Percentiles rank a stretch among this genome's conserved stretches.
Evolutionary conservation across 2,329 filamentous ascomycete genomes (phyloP).

Genomic region (Knufia fluminis): DNA sequence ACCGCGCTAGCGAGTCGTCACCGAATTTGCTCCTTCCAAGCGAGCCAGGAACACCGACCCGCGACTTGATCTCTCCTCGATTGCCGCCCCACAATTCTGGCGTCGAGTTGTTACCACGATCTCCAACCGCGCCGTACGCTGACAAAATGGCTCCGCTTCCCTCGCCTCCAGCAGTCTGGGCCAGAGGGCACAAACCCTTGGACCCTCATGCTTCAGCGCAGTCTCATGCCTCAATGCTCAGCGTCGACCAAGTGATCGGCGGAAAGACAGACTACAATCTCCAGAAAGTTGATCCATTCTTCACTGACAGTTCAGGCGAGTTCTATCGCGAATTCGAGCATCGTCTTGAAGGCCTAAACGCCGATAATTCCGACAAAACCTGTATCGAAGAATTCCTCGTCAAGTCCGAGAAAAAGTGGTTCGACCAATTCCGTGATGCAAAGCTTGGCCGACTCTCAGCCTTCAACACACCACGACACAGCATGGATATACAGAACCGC

Average conservation of each 20-base stretch:
- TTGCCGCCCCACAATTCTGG: neutral
- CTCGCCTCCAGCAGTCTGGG: slow-evolving; percentile 13
- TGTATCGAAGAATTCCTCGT: slow-evolving; percentile 58
- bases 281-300: slow-evolving; percentile 59
- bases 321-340: slow-evolving; percentile 52
- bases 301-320: slow-evolving; percentile 55
- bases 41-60: neutral
- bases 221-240: slow-evolving; percentile 36
- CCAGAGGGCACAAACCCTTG: slow-evolving; percentile 12
- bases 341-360: slow-evolving; percentile 47
- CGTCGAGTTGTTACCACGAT: neutral
- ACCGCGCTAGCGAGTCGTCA: neutral
- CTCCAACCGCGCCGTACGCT: neutral
- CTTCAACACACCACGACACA: slow-evolving; percentile 25
- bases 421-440: slow-evolving; percentile 48
- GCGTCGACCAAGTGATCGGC: slow-evolving; percentile 49
- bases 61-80: slow-evolving; percentile 4
- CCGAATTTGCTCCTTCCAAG: neutral
- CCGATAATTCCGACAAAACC: slow-evolving; percentile 49
- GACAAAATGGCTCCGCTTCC: slow-evolving; percentile 26
- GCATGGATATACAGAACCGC: slow-evolving; percentile 6
- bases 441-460: slow-evolving; percentile 44
- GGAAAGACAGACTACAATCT: slow-evolving; percentile 54
- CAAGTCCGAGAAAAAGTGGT: slow-evolving; percentile 61
- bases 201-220: slow-evolving; percentile 21